Percentiles rank a stretch among this genome's conserved stretches.
Conservation (phyloP, 2,329 filamentous ascomycete species). For the Alternaria consortialis region DNA sequence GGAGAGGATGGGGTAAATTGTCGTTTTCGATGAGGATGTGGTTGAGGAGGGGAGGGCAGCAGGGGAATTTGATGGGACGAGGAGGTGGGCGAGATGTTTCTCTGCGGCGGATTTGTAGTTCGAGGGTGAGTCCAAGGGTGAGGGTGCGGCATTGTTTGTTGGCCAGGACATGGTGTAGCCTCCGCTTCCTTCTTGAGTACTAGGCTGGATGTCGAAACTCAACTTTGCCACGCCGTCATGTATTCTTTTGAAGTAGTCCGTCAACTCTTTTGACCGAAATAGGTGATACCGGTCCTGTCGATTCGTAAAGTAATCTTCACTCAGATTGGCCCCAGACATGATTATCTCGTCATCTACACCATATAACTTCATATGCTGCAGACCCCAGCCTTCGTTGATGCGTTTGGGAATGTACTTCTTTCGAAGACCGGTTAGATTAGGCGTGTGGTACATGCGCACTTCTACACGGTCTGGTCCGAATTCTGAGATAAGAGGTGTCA, state of each 20-base stretch:
- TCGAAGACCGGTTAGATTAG: constrained; percentile 85
- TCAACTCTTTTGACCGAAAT: constrained; percentile 79
- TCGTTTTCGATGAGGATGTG: constrained; percentile 46
- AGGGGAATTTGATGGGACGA: constrained; percentile 61
- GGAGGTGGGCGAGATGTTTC: constrained; percentile 70
- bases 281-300: constrained; percentile 94
- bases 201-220: constrained; percentile 80
- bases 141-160: constrained; percentile 73
- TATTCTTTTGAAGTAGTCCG: constrained; percentile 81
- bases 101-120: constrained; percentile 76
- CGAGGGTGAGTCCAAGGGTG: constrained; percentile 74
- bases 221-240: constrained; percentile 80
- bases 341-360: constrained; percentile 96
- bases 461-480: constrained; percentile 88
- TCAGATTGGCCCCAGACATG: constrained; percentile 87
- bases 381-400: constrained; percentile 97
- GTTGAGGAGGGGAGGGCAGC: constrained; percentile 40
- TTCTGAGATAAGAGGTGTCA: constrained; percentile 82
- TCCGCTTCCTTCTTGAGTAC: constrained; percentile 56
- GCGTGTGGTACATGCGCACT: constrained; percentile 97
- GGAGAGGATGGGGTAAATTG: constrained; percentile 85
- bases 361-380: constrained; percentile 99
- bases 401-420: constrained; percentile 86
- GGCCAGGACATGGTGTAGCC: constrained; percentile 77
- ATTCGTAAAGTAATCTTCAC: constrained; percentile 94